Percentiles rank a stretch among this genome's conserved stretches.
phyloP scores from a whole-genome alignment of 1,284 basidiomycete species.

The Trichosporon faecale region DNA sequence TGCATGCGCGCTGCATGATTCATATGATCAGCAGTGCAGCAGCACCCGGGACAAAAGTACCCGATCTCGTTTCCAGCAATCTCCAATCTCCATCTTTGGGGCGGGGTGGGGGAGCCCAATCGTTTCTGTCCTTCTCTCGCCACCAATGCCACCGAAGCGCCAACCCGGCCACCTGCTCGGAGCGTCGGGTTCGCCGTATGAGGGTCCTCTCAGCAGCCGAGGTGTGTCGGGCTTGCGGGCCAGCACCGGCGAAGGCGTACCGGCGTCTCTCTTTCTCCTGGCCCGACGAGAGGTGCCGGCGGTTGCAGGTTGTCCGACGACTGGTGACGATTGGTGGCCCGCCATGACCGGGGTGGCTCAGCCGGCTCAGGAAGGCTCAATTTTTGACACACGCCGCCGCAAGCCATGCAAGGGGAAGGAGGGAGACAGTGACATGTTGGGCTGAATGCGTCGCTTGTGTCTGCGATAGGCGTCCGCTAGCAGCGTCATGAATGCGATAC shows the following conservation, averaged over 20 bases:
- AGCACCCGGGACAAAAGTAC: background rate
- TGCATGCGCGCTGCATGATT: background rate
- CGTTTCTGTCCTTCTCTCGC: background rate
- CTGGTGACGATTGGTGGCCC: too few relatives aligned
- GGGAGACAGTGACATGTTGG: background rate
- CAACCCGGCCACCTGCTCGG: background rate
- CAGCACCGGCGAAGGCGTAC: too few relatives aligned
- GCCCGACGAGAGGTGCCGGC: background rate
- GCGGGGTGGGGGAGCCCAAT: constrained; percentile 8
- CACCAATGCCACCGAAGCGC: background rate
- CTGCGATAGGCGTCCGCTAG: constrained; percentile 2
- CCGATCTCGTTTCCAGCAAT: constrained; percentile 7
- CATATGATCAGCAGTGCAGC: background rate
- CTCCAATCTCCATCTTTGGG: background rate
- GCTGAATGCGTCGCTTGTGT: background rate
- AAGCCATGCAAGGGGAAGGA: background rate
- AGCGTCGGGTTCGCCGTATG: background rate
- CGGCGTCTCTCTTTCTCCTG: background rate
- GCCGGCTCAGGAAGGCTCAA: background rate
- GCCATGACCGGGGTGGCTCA: background rate
- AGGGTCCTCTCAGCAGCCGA: background rate
- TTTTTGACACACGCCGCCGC: background rate
- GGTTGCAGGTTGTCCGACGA: too few relatives aligned
- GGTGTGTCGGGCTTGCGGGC: too few relatives aligned
- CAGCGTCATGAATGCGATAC: background rate